Conservation (phyloP, 202 grass and related monocot species). For the Musa balbisiana region DNA sequence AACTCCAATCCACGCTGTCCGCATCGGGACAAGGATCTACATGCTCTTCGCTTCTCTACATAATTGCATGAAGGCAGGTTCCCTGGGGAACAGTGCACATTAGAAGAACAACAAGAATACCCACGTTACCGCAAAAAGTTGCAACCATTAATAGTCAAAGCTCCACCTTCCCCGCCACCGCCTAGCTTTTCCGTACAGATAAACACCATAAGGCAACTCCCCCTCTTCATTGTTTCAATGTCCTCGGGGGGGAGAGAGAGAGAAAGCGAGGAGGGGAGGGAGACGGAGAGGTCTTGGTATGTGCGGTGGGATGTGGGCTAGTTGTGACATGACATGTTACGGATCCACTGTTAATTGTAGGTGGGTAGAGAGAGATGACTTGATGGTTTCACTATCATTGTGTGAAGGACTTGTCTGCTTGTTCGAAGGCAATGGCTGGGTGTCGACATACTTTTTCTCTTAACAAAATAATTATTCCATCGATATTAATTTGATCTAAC, state of each 20-base stretch:
- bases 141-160: not conserved
- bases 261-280: too few species aligned
- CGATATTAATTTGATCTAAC: too few species aligned
- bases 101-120: not conserved
- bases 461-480: too few species aligned
- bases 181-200: not conserved
- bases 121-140: not conserved
- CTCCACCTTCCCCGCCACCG: not conserved
- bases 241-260: not conserved
- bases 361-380: not conserved
- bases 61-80: not conserved
- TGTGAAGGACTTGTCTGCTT: not conserved
- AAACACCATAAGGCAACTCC: not conserved
- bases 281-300: not conserved
- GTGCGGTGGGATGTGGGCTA: not conserved
- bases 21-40: too few species aligned
- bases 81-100: not conserved
- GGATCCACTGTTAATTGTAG: not conserved
- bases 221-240: not conserved
- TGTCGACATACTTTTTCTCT: too few species aligned
- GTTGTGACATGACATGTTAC: not conserved
- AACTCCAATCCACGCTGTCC: too few species aligned
- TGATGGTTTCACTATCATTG: not conserved
- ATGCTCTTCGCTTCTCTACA: too few species aligned
- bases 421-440: not conserved